These are phyloP conservation scores for Purpureocillium takamizusanense DNA, from an alignment of 2,329 filamentous ascomycete species.

Conservation along the genomic window DNA sequence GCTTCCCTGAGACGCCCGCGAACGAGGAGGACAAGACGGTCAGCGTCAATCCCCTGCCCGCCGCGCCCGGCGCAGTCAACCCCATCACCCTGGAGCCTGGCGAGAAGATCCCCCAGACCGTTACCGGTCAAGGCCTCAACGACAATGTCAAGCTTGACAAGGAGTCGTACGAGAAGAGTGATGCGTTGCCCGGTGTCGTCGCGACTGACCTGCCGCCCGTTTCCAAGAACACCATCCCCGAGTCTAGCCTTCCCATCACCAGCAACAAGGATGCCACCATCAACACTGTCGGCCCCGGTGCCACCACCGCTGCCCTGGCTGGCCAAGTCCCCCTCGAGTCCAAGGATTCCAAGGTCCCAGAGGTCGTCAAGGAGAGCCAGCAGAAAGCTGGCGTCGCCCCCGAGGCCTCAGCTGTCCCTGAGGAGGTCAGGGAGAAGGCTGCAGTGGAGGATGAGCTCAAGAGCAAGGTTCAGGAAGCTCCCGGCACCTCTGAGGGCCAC, in stretches of 20 bases:
- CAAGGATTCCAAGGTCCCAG: constrained; percentile 34
- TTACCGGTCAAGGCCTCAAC: constrained; percentile 61
- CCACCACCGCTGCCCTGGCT: constrained; percentile 63
- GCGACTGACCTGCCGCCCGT: constrained; percentile 42
- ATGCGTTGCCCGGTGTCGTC: constrained; percentile 45
- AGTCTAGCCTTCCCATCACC: constrained; percentile 67
- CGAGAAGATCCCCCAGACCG: constrained; percentile 65
- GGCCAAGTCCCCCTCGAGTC: constrained; percentile 58
- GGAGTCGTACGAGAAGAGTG: constrained; percentile 77
- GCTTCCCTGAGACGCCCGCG: constrained; percentile 59
- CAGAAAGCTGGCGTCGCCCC: constrained; percentile 52
- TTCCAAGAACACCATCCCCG: constrained; percentile 62
- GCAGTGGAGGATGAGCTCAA: constrained; percentile 63
- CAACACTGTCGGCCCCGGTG: constrained; percentile 40
- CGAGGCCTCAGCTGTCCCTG: constrained; percentile 58
- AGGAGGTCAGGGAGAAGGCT: constrained; percentile 63
- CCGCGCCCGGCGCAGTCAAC: constrained; percentile 59
- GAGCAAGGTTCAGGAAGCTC: constrained; percentile 53
- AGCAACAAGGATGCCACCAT: constrained; percentile 34
- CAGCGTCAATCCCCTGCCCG: constrained; percentile 52
- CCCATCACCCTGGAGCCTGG: constrained; percentile 72
- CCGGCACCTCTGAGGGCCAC: constrained; percentile 47
- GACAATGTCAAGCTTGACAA: constrained; percentile 69
- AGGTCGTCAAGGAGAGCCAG: constrained; percentile 62
- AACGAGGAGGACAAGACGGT: constrained; percentile 43